phyloP scores from a whole-genome alignment of 75 land plant species.

The Azolla pinnata region DNA sequence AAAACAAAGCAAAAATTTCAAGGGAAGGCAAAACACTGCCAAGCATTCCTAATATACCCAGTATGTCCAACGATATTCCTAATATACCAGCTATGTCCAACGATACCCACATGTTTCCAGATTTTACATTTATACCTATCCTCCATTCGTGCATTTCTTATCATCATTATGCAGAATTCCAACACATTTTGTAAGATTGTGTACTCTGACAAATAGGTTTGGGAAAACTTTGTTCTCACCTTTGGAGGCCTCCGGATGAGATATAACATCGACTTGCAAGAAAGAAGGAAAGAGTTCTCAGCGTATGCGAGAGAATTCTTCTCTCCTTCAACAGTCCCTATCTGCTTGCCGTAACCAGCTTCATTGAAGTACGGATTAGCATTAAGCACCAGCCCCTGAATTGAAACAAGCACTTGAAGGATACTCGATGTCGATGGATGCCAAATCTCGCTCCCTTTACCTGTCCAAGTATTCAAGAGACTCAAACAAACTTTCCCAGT shows the following conservation, averaged over 20 bases:
- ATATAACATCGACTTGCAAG: slow-evolving; percentile 83
- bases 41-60: too few relatives aligned
- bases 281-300: slow-evolving; percentile 77
- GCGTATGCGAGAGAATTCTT: slow-evolving; percentile 83
- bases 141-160: too few relatives aligned
- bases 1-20: too few relatives aligned
- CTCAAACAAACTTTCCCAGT: slow-evolving; percentile 91
- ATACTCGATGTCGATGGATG: slow-evolving; percentile 76
- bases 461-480: slow-evolving; percentile 90
- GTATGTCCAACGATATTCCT: too few relatives aligned
- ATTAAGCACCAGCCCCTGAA: slow-evolving; percentile 90
- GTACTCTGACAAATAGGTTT: not conserved
- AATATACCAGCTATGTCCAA: too few relatives aligned
- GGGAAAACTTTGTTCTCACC: slow-evolving; percentile 26
- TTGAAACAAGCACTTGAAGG: slow-evolving; percentile 85
- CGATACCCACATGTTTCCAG: too few relatives aligned
- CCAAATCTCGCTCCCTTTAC: slow-evolving; percentile 89
- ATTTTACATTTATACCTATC: too few relatives aligned
- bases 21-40: too few relatives aligned
- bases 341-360: slow-evolving; percentile 90
- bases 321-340: slow-evolving; percentile 90
- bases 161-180: too few relatives aligned
- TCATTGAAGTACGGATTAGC: slow-evolving; percentile 93
- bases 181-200: too few relatives aligned
- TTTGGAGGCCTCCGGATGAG: slow-evolving; percentile 72